Base-by-base conservation (phyloP, 306 rosid species). In the Vigna angularis region DNA sequence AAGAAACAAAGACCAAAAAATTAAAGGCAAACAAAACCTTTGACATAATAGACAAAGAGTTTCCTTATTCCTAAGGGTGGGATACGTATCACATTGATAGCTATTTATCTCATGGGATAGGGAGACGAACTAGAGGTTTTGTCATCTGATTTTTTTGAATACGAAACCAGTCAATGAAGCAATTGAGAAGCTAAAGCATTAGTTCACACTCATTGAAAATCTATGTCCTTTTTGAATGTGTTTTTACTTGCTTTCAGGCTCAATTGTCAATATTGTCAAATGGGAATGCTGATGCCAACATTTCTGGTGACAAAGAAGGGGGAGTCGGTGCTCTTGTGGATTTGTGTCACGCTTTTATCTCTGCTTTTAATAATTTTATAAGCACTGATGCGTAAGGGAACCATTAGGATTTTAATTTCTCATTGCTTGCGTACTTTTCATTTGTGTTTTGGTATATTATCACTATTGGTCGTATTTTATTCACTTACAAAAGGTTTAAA, bases 311-410 rank as follows among this genome's bases (percentile, higher is more conserved):
- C 73, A 75, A 64, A 56, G 76, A 78, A 75, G 81, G 81, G 53
- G 64, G 66, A 9, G 56, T 16, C 49, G 11, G 67, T 68, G 81
- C 81, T 24, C 90, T 85, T 55, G 65, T 74, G 73, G 92, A 90
- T 79, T 79, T 86, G 47, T 90, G 93, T 71, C 50, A 82, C 70
- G 67, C 68, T 73, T 66, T 94, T 15, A 81, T 92, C 18, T 84
- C 97, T 68, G 90, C 91, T 69, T 92, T 94, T 80, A 80, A 76
- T 76, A 81, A 83, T 84, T 74, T 94, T 82, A 85, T 71, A 84
- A 79, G 66, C 75, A 70, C 89, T 22, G 80, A 92, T 66, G 73
- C 80, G 98, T 94, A 92, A 89, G 96, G 65, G 70, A 73, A 44
- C 53, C 42, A 74, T 44, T 72, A 32, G 76, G 18, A 58, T 45